Percentiles rank a stretch among this genome's conserved stretches.
These are phyloP conservation scores for Russula sp. DNA, from an alignment of 768 basidiomycete species.

Conservation along the genomic window DNA sequence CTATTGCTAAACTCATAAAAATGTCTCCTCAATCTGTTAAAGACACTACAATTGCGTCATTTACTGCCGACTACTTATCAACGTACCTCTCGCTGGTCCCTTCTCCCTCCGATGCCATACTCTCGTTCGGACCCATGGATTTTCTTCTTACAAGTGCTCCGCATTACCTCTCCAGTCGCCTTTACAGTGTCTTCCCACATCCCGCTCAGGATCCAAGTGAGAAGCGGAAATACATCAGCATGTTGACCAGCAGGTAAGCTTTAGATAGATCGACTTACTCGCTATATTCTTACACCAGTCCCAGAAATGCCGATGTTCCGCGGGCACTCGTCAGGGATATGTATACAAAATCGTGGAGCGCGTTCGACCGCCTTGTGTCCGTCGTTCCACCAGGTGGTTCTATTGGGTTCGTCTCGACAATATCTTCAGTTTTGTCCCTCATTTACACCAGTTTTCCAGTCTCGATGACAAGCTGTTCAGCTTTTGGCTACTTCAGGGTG, in stretches of 20 bases:
- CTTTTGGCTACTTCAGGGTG: conserved; percentile 83
- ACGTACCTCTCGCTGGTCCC: conserved; percentile 76
- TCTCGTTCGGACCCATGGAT: conserved; percentile 83
- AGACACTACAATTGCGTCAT: conserved; percentile 73
- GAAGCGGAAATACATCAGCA: conserved; percentile 69
- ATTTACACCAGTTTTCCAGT: conserved; percentile 39
- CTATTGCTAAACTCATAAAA: background rate
- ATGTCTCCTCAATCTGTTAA: conserved; percentile 32
- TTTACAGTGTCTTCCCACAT: conserved; percentile 75
- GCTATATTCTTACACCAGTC: conserved; percentile 7
- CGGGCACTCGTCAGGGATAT: conserved; percentile 82
- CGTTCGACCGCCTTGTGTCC: conserved; percentile 82
- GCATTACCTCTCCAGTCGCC: conserved; percentile 68
- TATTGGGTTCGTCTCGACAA: conserved; percentile 59
- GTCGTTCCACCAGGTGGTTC: conserved; percentile 90
- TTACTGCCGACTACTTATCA: conserved; percentile 74
- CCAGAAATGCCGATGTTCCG: conserved; percentile 80
- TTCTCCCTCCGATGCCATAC: conserved; percentile 65
- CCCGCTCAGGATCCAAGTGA: conserved; percentile 76
- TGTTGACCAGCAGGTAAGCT: conserved; percentile 63
- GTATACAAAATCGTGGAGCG: conserved; percentile 93
- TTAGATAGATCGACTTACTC: background rate
- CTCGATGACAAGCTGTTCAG: conserved; percentile 90
- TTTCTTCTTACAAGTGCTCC: conserved; percentile 69
- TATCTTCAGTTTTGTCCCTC: conserved; percentile 13